These are phyloP conservation scores for Lactarius indigo DNA, from an alignment of 768 basidiomycete genomes.

Conservation along the genomic window DNA sequence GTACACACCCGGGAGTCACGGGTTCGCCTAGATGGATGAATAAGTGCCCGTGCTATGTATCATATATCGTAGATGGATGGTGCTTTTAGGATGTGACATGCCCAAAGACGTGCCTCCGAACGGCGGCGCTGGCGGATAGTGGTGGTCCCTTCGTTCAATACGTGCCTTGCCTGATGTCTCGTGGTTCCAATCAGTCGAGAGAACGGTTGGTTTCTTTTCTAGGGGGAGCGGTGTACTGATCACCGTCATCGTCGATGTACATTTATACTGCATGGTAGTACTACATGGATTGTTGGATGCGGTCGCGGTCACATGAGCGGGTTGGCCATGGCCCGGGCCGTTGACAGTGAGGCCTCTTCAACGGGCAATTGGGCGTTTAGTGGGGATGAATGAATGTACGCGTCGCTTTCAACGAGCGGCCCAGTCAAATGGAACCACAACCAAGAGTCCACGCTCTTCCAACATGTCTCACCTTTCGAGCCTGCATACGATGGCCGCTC, in stretches of 20 bases:
- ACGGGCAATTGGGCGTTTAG: background rate
- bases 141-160: background rate
- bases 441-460: conserved; percentile 18
- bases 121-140: background rate
- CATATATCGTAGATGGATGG: too few species aligned
- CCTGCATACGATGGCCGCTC: conserved; percentile 19
- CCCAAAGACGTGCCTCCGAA: background rate
- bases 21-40: background rate
- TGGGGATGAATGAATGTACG: conserved; percentile 9
- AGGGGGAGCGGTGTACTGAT: background rate
- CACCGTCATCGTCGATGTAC: background rate
- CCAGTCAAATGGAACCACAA: conserved; percentile 25
- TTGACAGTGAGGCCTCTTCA: background rate
- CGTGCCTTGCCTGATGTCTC: background rate
- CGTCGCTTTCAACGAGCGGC: conserved; percentile 13
- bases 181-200: background rate
- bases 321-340: background rate
- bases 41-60: background rate
- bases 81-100: background rate
- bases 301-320: background rate
- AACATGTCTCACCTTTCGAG: conserved; percentile 19
- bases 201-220: background rate
- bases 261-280: too few species aligned
- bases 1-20: background rate
- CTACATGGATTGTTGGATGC: too few species aligned